Evolutionary conservation across 2,329 filamentous ascomycete species (phyloP).

Genomic region (Penicillium hesseltinei): DNA sequence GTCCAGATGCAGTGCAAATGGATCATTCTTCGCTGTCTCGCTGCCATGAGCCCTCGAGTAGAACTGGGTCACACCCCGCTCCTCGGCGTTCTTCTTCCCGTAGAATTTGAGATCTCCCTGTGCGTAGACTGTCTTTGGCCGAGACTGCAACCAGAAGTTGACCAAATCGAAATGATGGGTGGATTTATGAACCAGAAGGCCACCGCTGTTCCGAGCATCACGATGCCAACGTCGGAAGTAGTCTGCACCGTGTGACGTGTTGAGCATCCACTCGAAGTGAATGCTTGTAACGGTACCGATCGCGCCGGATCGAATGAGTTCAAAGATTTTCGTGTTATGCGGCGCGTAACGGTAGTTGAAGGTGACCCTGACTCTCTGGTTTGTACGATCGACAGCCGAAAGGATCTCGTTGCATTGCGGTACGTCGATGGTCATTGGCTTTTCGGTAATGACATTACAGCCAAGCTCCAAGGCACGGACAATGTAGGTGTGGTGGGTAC

Average conservation of each 20-base stretch:
- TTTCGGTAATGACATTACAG: constrained; percentile 62
- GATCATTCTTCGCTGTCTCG: constrained; percentile 52
- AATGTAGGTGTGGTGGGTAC: constrained; percentile 61
- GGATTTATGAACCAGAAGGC: constrained; percentile 61
- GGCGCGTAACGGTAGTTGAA: constrained; percentile 67
- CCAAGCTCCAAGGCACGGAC: constrained; percentile 59
- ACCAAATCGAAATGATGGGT: constrained; percentile 65
- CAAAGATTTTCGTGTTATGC: constrained; percentile 61
- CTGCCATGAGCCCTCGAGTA: constrained; percentile 54
- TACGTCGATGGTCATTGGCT: constrained; percentile 64
- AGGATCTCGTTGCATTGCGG: constrained; percentile 56
- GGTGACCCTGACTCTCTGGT: constrained; percentile 54
- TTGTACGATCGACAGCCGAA: constrained; percentile 53
- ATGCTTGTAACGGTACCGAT: constrained; percentile 59
- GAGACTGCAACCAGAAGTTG: constrained; percentile 61
- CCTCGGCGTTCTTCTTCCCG: constrained; percentile 60
- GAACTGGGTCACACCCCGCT: constrained; percentile 52
- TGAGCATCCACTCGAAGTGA: constrained; percentile 64
- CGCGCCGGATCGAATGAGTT: constrained; percentile 53
- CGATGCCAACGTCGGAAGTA: constrained; percentile 65
- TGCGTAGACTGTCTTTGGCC: constrained; percentile 57
- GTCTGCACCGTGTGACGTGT: constrained; percentile 61
- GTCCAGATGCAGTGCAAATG: constrained; percentile 59
- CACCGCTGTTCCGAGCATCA: constrained; percentile 60
- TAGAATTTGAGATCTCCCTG: constrained; percentile 61